Conservation (phyloP, 148 eudicot species). For the Vaccinium vitisidaea region DNA sequence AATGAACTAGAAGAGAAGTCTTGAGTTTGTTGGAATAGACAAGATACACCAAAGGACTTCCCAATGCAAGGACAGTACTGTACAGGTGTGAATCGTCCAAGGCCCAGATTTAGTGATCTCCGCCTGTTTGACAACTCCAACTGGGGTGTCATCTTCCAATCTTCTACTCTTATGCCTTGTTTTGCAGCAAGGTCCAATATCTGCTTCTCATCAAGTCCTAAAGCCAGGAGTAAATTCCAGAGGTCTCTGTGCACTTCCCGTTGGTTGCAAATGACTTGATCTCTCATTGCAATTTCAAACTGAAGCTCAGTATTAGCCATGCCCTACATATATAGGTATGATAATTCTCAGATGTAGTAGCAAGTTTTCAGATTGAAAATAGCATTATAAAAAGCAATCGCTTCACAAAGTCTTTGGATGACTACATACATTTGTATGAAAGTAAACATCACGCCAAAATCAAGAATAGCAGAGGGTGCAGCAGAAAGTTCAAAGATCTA, state of each 20-base stretch:
- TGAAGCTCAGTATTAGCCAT: slow-evolving; percentile 83
- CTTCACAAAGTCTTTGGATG: slow-evolving; percentile 8
- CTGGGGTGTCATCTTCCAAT: slow-evolving; percentile 35
- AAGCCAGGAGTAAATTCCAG: slow-evolving; percentile 57
- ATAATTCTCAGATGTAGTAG: not conserved
- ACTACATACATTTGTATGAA: not conserved
- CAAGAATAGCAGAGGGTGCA: not conserved
- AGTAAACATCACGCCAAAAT: not conserved
- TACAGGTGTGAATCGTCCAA: slow-evolving; percentile 23
- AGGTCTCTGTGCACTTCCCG: slow-evolving; percentile 64
- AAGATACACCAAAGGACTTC: slow-evolving; percentile 27
- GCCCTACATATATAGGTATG: slow-evolving; percentile 39
- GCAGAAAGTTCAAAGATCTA: not conserved
- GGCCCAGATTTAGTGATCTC: slow-evolving; percentile 24
- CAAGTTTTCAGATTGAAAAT: not conserved
- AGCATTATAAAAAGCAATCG: not conserved
- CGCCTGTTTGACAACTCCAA: slow-evolving; percentile 23
- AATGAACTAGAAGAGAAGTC: slow-evolving; percentile 23
- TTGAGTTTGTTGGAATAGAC: slow-evolving; percentile 29
- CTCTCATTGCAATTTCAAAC: slow-evolving; percentile 82
- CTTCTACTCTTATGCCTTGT: slow-evolving; percentile 59
- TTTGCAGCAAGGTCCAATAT: slow-evolving; percentile 54
- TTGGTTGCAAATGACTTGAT: slow-evolving; percentile 70
- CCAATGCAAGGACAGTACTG: slow-evolving; percentile 22
- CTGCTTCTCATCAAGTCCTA: slow-evolving; percentile 58